Evolutionary conservation across 106 monocot species (phyloP), one percentile per base, ranked within the genome.

Genomic region (Ottelia alismoides): DNA sequence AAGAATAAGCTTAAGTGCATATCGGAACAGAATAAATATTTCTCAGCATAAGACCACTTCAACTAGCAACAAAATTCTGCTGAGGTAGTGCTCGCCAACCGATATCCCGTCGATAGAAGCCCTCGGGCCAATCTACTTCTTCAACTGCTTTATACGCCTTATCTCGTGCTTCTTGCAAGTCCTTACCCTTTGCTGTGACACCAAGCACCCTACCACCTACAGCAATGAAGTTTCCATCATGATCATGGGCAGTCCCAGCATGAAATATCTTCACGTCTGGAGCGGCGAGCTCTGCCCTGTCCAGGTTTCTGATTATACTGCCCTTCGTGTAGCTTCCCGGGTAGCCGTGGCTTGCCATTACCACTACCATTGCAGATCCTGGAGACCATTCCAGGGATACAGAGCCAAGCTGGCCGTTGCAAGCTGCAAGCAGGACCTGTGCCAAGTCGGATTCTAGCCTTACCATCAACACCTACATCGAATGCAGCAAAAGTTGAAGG

Each of bases 381-480:
- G 72, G 58, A 1, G 94, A 84, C 94, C 94, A 96, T 0, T 80
- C 28, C 51, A 88, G 62, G n/a, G 84, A 73, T 4, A 79, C 84
- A 12, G 48, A 60, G 51, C 40, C 68, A 22, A 96, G 49, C 28
- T 96, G 72, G 23, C 84, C 94, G 68, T 62, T 75, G 47, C 88
- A 81, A 11, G 94, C 84, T 40, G 94, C 76, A 40, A 88, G 76
- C 31, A 88, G 78, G 24, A 84, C 68, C 64, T 82, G 77, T 16
- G 88, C 88, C 47, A 96, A 46, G 64, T 88, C 88, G 1, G 88
- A 88, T 64, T 96, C 81, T 49, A 96, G 58, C n/a, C 88, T 69
- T 77, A 88, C 75, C 94, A 96, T 96, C 49, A 96, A 73, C 25
- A 88, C 94, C 94, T 96, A 73, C n/a, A 52, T 23, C n/a, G n/a